Percentiles rank a stretch among this genome's conserved stretches.
These are phyloP conservation scores for Suillus spraguei DNA, from an alignment of 768 basidiomycete genomes.

Conservation along the genomic window DNA sequence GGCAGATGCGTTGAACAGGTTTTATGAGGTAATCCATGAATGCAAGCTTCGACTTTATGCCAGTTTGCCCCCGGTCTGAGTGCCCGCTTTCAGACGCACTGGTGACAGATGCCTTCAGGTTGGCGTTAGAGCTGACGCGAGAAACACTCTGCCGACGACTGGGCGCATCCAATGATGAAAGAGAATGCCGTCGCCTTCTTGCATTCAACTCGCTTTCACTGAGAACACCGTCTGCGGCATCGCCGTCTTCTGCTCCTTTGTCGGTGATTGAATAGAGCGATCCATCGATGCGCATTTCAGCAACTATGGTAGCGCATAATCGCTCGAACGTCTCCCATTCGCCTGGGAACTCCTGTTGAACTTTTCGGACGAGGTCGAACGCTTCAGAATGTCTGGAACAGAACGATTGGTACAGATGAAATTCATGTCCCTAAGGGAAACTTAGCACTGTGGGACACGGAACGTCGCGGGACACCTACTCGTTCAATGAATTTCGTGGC, in stretches of 20 bases:
- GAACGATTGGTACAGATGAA: constrained; percentile 81
- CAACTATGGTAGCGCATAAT: constrained; percentile 62
- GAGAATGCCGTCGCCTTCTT: constrained; percentile 46
- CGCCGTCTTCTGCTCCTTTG: constrained; percentile 15
- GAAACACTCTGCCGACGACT: constrained; percentile 39
- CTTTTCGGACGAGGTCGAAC: constrained; percentile 67
- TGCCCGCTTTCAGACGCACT: constrained; percentile 35
- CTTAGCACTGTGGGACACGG: constrained; percentile 6
- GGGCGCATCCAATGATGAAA: constrained; percentile 53
- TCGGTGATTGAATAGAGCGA: constrained; percentile 17
- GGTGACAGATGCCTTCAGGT: constrained; percentile 34
- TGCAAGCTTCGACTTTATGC: constrained; percentile 47
- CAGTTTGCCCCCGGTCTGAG: constrained; percentile 27
- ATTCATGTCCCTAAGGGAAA: constrained; percentile 61
- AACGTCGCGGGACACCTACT: constrained; percentile 36
- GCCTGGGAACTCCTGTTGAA: constrained; percentile 58
- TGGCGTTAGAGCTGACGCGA: constrained; percentile 32
- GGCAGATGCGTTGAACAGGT: constrained; percentile 95
- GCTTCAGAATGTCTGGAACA: constrained; percentile 89
- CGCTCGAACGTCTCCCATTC: constrained; percentile 90
- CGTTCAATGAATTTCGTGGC: constrained; percentile 61
- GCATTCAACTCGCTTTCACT: constrained; percentile 27
- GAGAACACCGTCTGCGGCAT: constrained; percentile 10
- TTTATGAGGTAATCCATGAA: constrained; percentile 94
- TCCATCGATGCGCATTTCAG: constrained; percentile 35